Percentiles rank a stretch among this genome's conserved stretches.
These are phyloP conservation scores for Colletotrichum costaricense DNA, from an alignment of 2,329 filamentous ascomycete species.

Conservation along the genomic window DNA sequence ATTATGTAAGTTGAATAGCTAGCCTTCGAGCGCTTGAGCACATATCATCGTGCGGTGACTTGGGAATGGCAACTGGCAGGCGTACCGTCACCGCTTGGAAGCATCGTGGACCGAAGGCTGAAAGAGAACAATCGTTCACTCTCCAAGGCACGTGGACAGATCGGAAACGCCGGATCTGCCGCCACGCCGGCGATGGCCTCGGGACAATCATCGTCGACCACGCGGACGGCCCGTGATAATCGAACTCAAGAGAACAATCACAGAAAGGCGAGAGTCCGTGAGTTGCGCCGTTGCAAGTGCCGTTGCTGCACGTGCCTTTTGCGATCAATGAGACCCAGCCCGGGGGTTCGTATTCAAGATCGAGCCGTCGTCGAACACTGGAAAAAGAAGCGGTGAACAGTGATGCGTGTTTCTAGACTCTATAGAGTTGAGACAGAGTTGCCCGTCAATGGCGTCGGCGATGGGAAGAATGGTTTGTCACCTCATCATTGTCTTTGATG, in stretches of 20 bases:
- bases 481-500: background rate
- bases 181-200: background rate
- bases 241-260: background rate
- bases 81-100: background rate
- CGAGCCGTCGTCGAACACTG: background rate
- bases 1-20: background rate
- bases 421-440: background rate
- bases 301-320: background rate
- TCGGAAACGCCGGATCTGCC: slow-evolving; percentile 13
- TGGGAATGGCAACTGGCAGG: slow-evolving; percentile 8
- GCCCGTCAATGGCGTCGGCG: background rate
- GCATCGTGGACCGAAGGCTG: background rate
- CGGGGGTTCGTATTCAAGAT: background rate
- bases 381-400: background rate
- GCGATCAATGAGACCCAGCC: background rate
- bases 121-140: slow-evolving; percentile 1
- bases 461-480: background rate
- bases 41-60: background rate
- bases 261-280: slow-evolving; percentile 3
- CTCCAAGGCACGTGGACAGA: background rate
- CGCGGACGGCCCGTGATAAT: slow-evolving; percentile 2
- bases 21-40: background rate
- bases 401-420: background rate
- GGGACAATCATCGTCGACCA: background rate
- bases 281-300: slow-evolving; percentile 6